phyloP scores from a whole-genome alignment of 2,329 filamentous ascomycete genomes.

The Pseudocercospora fijiensis region DNA sequence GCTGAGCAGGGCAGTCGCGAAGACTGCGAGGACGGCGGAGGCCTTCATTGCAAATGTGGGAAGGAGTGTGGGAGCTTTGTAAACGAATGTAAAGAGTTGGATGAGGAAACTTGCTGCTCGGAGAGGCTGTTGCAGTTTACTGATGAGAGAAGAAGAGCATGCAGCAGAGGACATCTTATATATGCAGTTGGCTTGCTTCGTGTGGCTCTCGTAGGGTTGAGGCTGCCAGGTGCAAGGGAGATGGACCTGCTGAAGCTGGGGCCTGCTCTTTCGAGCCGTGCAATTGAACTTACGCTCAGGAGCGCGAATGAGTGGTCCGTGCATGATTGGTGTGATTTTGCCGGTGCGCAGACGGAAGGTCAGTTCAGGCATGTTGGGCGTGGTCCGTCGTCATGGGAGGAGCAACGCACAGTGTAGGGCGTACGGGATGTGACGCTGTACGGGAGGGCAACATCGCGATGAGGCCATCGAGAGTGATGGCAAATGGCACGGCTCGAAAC shows the following conservation, averaged over 20 bases:
- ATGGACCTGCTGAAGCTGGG: slow-evolving; percentile 12
- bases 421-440: neutral
- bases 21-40: slow-evolving; percentile 16
- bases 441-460: neutral
- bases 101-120: slow-evolving; percentile 17
- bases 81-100: slow-evolving; percentile 24
- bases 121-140: slow-evolving; percentile 19
- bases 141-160: slow-evolving; percentile 7
- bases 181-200: slow-evolving; percentile 8
- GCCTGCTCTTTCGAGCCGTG: slow-evolving; percentile 19
- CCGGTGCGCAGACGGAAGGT: neutral
- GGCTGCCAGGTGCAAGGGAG: slow-evolving; percentile 16
- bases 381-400: neutral
- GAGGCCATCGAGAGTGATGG: neutral
- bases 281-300: slow-evolving; percentile 17
- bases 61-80: slow-evolving; percentile 6
- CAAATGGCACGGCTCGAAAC: neutral
- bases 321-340: slow-evolving; percentile 1
- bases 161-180: slow-evolving; percentile 15
- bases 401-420: neutral
- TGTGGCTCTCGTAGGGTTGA: slow-evolving; percentile 9
- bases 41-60: slow-evolving; percentile 14
- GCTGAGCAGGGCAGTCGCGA: slow-evolving; percentile 18
- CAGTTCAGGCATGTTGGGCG: neutral
- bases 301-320: slow-evolving; percentile 9